Evolutionary conservation across 1,284 basidiomycete species (phyloP).

Genomic region (Ustilago tritici): DNA sequence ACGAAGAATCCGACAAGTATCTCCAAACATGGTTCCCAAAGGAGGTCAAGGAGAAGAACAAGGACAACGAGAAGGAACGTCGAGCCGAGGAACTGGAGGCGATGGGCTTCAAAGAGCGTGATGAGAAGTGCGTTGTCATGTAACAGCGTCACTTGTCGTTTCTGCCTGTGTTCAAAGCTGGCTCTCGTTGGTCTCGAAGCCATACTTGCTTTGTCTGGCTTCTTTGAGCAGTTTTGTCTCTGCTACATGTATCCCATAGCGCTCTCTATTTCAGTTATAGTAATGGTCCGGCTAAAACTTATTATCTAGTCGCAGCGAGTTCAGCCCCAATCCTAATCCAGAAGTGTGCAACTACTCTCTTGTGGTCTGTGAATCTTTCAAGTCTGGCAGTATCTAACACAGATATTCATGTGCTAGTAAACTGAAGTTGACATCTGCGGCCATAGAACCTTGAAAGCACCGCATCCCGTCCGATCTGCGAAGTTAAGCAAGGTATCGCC

Average conservation of each 20-base stretch:
- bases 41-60: slow-evolving; percentile 82
- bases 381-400: too few species aligned
- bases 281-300: not conserved
- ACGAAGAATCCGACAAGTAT: slow-evolving; percentile 83
- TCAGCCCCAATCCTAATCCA: too few species aligned
- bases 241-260: not conserved
- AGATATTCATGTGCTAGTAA: too few species aligned
- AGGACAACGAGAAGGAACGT: slow-evolving; percentile 82
- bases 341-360: too few species aligned
- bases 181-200: too few species aligned
- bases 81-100: slow-evolving; percentile 79
- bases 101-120: slow-evolving; percentile 72
- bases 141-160: slow-evolving; percentile 1
- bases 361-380: too few species aligned
- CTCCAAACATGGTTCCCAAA: slow-evolving; percentile 93
- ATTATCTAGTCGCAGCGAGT: not conserved
- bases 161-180: not conserved
- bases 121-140: slow-evolving; percentile 59
- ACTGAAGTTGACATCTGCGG: slow-evolving; percentile 73
- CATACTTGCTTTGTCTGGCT: not conserved
- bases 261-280: not conserved
- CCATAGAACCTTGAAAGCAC: slow-evolving; percentile 83
- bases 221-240: not conserved
- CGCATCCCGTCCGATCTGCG: slow-evolving; percentile 84
- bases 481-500: slow-evolving; percentile 83